Conservation (phyloP, 2,329 filamentous ascomycete species). For the Alternaria brassicae region DNA sequence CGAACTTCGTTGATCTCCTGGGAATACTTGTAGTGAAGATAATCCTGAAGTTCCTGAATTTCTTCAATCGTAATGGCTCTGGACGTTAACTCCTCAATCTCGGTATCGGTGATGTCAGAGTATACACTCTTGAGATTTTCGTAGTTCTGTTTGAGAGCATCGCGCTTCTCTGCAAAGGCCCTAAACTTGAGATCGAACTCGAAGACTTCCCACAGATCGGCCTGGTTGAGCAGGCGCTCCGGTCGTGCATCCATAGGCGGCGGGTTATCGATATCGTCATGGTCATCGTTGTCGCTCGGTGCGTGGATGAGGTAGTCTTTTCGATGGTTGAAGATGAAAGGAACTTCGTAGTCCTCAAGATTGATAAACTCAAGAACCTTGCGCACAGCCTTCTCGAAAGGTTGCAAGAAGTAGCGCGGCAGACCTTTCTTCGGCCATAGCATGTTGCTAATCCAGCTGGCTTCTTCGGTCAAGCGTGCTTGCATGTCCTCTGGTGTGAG, state of each 20-base stretch:
- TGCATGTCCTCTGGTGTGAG: slow-evolving; percentile 77
- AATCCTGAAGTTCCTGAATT: slow-evolving; percentile 94
- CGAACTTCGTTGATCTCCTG: slow-evolving; percentile 82
- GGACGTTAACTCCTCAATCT: slow-evolving; percentile 82
- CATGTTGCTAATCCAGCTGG: slow-evolving; percentile 87
- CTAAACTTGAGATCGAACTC: slow-evolving; percentile 96
- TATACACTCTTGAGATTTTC: slow-evolving; percentile 69
- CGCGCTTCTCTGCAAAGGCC: slow-evolving; percentile 89
- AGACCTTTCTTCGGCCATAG: slow-evolving; percentile 88
- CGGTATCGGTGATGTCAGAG: slow-evolving; percentile 70
- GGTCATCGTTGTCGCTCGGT: slow-evolving; percentile 67
- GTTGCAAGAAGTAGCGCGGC: slow-evolving; percentile 73
- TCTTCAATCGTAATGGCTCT: slow-evolving; percentile 89
- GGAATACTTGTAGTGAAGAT: slow-evolving; percentile 92
- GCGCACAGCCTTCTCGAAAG: slow-evolving; percentile 85
- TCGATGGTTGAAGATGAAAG: slow-evolving; percentile 97
- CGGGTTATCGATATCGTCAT: slow-evolving; percentile 69
- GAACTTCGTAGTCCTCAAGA: slow-evolving; percentile 91
- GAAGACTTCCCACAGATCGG: slow-evolving; percentile 93
- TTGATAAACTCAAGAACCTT: slow-evolving; percentile 97
- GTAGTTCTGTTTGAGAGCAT: slow-evolving; percentile 79
- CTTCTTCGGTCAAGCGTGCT: slow-evolving; percentile 75
- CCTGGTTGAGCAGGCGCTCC: slow-evolving; percentile 88
- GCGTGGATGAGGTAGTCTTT: slow-evolving; percentile 97
- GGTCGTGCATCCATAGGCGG: slow-evolving; percentile 77